Percentiles rank a stretch among this genome's conserved stretches.
phyloP scores from a whole-genome alignment of 192 early-diverging fungal species.

The Rhizoclosmatium globosum region DNA sequence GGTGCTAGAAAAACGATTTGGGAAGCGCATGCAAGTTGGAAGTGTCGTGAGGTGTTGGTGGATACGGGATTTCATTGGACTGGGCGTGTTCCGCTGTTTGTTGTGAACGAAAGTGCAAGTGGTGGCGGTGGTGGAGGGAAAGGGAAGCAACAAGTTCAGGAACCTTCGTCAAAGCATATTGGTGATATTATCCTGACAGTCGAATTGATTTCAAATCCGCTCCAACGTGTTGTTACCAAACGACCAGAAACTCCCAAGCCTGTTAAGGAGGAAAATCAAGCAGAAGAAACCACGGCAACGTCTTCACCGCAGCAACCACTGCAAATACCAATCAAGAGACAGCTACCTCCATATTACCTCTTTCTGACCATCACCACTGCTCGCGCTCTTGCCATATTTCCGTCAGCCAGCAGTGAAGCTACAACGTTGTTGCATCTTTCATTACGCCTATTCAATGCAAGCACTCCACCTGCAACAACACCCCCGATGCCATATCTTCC shows the following conservation, averaged over 20 bases:
- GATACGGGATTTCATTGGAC: constrained; percentile 30
- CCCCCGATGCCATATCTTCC: constrained; percentile 48
- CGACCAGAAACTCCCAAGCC: background rate
- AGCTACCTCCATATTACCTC: constrained; percentile 43
- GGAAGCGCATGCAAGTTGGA: constrained; percentile 32
- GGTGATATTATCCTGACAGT: constrained; percentile 29
- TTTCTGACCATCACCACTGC: constrained; percentile 44
- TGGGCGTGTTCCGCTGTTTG: constrained; percentile 39
- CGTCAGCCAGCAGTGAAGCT: background rate
- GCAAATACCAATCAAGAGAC: background rate
- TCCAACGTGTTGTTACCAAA: background rate
- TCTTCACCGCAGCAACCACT: background rate
- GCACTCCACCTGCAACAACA: constrained; percentile 41
- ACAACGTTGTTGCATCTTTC: constrained; percentile 40
- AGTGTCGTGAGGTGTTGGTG: constrained; percentile 33
- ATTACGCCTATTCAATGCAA: constrained; percentile 40
- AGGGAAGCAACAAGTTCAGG: background rate
- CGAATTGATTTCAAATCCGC: constrained; percentile 29
- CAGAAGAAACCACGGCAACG: background rate
- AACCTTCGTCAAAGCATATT: background rate
- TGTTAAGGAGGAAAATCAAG: background rate
- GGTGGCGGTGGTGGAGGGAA: background rate
- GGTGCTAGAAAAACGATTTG: constrained; percentile 17
- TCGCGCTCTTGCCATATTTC: constrained; percentile 43
- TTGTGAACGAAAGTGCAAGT: background rate